Conservation (phyloP, 257 asterid genomes). For the Striga asiatica region DNA sequence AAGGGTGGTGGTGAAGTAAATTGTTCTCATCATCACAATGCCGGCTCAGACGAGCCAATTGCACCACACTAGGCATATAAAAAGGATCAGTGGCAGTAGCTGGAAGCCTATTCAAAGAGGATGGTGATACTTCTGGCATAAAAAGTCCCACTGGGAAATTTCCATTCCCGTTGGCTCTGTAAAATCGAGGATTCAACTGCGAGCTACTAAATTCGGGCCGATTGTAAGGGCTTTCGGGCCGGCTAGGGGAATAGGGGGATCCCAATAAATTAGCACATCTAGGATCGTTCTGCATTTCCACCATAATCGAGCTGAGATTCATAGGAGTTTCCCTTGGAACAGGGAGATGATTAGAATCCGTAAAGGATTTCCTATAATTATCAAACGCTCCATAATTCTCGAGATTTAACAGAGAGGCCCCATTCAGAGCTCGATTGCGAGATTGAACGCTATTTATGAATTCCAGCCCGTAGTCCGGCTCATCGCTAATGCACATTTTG, state of each 20-base stretch:
- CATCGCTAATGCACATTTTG: constrained; percentile 38
- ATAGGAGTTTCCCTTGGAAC: constrained; percentile 16
- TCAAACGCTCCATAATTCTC: constrained; percentile 21
- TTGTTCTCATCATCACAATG: constrained; percentile 23
- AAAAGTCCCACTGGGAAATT: constrained; percentile 28
- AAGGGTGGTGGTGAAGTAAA: too few species aligned
- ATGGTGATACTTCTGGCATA: constrained; percentile 17
- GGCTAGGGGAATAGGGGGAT: constrained; percentile 19
- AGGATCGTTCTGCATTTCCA: constrained; percentile 26
- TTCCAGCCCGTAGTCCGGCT: constrained; percentile 21
- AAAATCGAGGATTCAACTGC: constrained; percentile 22
- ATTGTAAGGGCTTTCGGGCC: constrained; percentile 19
- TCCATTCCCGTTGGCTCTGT: constrained; percentile 18
- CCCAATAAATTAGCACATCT: constrained; percentile 19
- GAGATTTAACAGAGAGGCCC: constrained; percentile 14
- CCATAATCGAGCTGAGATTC: constrained; percentile 9
- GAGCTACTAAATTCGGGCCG: constrained; percentile 22
- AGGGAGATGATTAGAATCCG: constrained; percentile 20
- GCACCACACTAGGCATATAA: constrained; percentile 21
- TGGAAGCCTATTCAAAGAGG: constrained; percentile 20
- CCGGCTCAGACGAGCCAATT: constrained; percentile 5
- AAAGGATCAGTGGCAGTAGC: constrained; percentile 27
- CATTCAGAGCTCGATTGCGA: constrained; percentile 20
- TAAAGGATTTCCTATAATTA: constrained; percentile 16
- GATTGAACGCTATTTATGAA: constrained; percentile 20